Evolutionary conservation across 1,284 basidiomycete species (phyloP), one percentile per base, ranked within the genome.

Genomic region (Sporisorium reilianum): DNA sequence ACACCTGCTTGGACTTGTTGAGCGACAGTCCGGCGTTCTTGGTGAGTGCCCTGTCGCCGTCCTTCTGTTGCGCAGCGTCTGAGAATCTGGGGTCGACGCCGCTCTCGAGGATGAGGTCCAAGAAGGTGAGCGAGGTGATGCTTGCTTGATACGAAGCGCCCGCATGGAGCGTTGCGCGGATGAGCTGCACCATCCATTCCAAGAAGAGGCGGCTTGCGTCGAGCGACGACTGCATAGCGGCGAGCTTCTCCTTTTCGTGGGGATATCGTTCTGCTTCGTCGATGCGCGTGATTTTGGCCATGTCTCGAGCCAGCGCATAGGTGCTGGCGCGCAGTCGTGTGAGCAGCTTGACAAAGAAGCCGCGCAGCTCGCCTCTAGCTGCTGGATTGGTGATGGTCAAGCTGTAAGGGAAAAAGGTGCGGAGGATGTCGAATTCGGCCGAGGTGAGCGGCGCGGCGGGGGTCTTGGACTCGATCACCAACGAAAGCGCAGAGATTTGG

Each of bases 71-170:
- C 2, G 12, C 55, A 38, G 44, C 40, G 55, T 55, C 40, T 60
- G 65, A 55, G 36, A 70, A 71, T 14, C 45, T 45, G 9, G 75
- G 54, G 46, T 75, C 78, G n/a, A 64, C 60, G 14, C 70, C 78
- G 32, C 70, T 69, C 32, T 79, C 73, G 11, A 81, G 28, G 20
- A 82, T 69, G 20, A 79, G 64, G 18, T 76, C 74, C 12, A 81
- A 63, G 38, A 77, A 75, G 42, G 77, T 76, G 30, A 81, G 74
- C 26, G 67, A 70, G 14, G 78, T 75, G 46, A 79, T 70, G 57
- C 66, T 69, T 42, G 75, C 52, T 28, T 79, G 66, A 51, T 82
- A 83, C 18, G 81, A 79, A n/a, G 79, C 75, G 30, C 79, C 79
- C 5, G 81, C 79, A 56, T 81, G 79, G 22, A 79, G 68, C 5